A percentile compares a stretch with the other conserved stretches of the same genome.
These are phyloP conservation scores for Colletotrichum tanaceti DNA, from an alignment of 2,329 filamentous ascomycete genomes.

Conservation along the genomic window DNA sequence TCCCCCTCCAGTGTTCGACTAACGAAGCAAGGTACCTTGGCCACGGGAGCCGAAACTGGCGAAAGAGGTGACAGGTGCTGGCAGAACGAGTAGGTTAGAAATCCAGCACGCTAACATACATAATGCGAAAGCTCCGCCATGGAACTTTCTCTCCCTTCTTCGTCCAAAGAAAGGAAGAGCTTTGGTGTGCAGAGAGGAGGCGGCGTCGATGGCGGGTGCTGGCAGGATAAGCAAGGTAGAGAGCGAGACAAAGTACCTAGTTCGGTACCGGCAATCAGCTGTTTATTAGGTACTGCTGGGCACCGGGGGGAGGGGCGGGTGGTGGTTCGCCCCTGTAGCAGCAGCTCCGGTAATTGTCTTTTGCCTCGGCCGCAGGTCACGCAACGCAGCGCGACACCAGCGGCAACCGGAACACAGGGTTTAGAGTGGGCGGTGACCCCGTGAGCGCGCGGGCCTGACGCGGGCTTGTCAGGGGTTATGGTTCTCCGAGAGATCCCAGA, in stretches of 20 bases:
- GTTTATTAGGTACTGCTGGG: conserved; percentile 1
- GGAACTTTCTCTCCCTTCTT: conserved; percentile 20
- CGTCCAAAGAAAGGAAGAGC: conserved; percentile 19
- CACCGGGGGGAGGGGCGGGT: not conserved
- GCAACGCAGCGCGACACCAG: conserved; percentile 11
- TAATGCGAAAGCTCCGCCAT: conserved; percentile 38
- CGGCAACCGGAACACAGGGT: conserved; percentile 19
- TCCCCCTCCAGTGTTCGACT: conserved; percentile 21
- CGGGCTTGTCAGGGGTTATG: conserved; percentile 37
- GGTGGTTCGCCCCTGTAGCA: conserved; percentile 27
- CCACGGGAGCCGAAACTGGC: conserved; percentile 19
- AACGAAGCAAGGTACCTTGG: conserved; percentile 17
- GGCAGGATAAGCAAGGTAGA: conserved; percentile 15
- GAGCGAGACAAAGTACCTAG: conserved; percentile 3
- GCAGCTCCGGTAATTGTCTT: conserved; percentile 27
- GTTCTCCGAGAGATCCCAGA: conserved; percentile 38
- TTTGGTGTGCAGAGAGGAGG: conserved; percentile 15
- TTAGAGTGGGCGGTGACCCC: conserved; percentile 4
- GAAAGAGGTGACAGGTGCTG: conserved; percentile 24
- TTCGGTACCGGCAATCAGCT: conserved; percentile 37
- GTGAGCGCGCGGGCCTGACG: conserved; percentile 32
- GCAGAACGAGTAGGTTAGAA: conserved; percentile 21
- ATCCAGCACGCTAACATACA: conserved; percentile 37
- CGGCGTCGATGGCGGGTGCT: conserved; percentile 28
- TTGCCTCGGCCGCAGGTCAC: conserved; percentile 39